Evolutionary conservation across 768 basidiomycete species (phyloP).

Genomic region (Mycena haematopus): DNA sequence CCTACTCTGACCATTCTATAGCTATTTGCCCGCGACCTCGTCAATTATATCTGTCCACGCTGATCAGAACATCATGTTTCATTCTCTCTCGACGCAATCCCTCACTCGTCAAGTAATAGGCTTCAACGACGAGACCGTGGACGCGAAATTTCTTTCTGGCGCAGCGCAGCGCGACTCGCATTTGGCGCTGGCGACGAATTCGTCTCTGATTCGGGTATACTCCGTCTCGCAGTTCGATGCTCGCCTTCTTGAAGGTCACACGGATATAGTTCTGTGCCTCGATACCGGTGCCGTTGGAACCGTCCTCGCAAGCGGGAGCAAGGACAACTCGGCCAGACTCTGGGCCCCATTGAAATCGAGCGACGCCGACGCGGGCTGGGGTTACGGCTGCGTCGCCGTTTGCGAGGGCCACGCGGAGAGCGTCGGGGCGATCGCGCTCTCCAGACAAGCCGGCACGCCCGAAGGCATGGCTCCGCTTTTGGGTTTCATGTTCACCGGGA

Average conservation of each 20-base stretch:
- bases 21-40: constrained; percentile 70
- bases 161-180: constrained; percentile 60
- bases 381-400: constrained; percentile 80
- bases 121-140: constrained; percentile 98
- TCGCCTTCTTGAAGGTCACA: constrained; percentile 86
- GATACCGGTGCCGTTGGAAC: constrained; percentile 70
- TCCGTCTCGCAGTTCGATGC: constrained; percentile 78
- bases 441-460: constrained; percentile 52
- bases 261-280: constrained; percentile 88
- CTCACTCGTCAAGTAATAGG: constrained; percentile 87
- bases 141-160: constrained; percentile 75
- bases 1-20: constrained; percentile 39
- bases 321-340: constrained; percentile 86
- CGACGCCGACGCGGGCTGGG: constrained; percentile 42
- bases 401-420: constrained; percentile 96
- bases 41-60: constrained; percentile 86
- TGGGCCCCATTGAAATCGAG: constrained; percentile 61
- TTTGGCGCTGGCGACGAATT: constrained; percentile 96
- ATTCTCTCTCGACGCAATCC: constrained; percentile 72
- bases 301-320: constrained; percentile 90
- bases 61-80: constrained; percentile 97
- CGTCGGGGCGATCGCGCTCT: constrained; percentile 87
- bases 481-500: constrained; percentile 90
- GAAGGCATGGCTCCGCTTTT: constrained; percentile 38
- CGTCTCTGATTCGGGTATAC: constrained; percentile 92